Percentiles rank a stretch among this genome's conserved stretches.
phyloP scores from a whole-genome alignment of 305 asterid genomes.

The Fraxinus dipetala region DNA sequence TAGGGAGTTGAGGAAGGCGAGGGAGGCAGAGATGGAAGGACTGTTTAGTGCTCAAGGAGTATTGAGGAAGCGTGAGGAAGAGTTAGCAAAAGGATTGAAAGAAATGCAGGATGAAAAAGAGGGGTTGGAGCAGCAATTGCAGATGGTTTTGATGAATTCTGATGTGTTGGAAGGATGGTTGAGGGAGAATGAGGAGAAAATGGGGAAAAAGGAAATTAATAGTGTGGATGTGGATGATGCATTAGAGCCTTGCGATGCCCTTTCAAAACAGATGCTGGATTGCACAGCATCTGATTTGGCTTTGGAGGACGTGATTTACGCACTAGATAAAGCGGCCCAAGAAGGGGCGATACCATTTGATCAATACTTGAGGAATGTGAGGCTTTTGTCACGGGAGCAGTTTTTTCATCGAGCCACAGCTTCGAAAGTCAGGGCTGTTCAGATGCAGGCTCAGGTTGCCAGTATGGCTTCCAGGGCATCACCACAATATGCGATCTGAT shows the following conservation, averaged over 20 bases:
- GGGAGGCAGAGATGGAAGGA: constrained; percentile 85
- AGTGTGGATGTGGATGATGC: constrained; percentile 55
- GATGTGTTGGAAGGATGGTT: constrained; percentile 75
- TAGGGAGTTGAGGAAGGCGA: constrained; percentile 54
- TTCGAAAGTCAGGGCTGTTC: constrained; percentile 79
- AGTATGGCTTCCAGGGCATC: constrained; percentile 76
- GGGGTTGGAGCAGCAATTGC: constrained; percentile 87
- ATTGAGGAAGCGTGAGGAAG: constrained; percentile 67
- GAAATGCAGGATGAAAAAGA: constrained; percentile 93
- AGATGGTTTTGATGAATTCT: constrained; percentile 73
- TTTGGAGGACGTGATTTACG: constrained; percentile 71
- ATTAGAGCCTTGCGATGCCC: constrained; percentile 60
- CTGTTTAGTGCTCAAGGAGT: constrained; percentile 53
- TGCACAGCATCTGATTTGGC: constrained; percentile 79
- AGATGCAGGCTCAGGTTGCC: constrained; percentile 92
- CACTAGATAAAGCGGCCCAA: constrained; percentile 84
- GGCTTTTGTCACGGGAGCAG: constrained; percentile 77
- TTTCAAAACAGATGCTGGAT: constrained; percentile 77
- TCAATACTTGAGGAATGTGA: constrained; percentile 79
- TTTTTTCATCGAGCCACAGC: constrained; percentile 82
- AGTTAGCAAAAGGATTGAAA: constrained; percentile 58
- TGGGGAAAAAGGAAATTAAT: constrained; percentile 24
- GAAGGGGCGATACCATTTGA: constrained; percentile 83
- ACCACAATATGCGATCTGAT: constrained; percentile 49
- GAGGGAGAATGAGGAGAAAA: constrained; percentile 65